phyloP scores from a whole-genome alignment of 257 asterid species.

The Solanum sitiens region DNA sequence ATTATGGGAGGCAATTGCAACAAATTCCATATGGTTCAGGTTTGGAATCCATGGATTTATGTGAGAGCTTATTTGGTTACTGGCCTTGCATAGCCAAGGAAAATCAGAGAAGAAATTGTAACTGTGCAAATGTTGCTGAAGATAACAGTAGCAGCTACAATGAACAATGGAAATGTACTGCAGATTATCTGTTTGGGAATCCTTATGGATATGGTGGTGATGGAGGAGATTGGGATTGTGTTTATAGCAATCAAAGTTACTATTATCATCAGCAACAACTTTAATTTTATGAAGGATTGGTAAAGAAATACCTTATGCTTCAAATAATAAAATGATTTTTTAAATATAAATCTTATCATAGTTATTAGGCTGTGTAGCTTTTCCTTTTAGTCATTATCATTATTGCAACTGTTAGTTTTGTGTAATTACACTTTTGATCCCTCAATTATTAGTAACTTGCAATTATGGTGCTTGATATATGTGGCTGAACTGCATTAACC shows the following conservation, averaged over 20 bases:
- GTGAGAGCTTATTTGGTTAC: constrained; percentile 73
- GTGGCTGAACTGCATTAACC: neutral
- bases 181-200: constrained; percentile 40
- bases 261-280: constrained; percentile 2
- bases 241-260: neutral
- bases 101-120: constrained; percentile 8
- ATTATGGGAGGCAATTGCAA: constrained; percentile 6
- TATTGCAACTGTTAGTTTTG: neutral
- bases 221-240: neutral
- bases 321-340: neutral
- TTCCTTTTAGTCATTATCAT: neutral
- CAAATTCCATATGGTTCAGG: constrained; percentile 63
- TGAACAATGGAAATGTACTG: constrained; percentile 50
- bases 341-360: neutral
- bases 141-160: constrained; percentile 4
- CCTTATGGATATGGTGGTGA: constrained; percentile 22
- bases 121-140: constrained; percentile 8
- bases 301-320: neutral
- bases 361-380: neutral
- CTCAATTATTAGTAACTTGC: neutral
- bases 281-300: neutral
- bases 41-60: constrained; percentile 64
- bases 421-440: neutral
- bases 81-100: constrained; percentile 75
- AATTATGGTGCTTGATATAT: neutral